These are phyloP conservation scores for Xylaria sp. DNA, from an alignment of 2,329 filamentous ascomycete genomes.

Conservation along the genomic window DNA sequence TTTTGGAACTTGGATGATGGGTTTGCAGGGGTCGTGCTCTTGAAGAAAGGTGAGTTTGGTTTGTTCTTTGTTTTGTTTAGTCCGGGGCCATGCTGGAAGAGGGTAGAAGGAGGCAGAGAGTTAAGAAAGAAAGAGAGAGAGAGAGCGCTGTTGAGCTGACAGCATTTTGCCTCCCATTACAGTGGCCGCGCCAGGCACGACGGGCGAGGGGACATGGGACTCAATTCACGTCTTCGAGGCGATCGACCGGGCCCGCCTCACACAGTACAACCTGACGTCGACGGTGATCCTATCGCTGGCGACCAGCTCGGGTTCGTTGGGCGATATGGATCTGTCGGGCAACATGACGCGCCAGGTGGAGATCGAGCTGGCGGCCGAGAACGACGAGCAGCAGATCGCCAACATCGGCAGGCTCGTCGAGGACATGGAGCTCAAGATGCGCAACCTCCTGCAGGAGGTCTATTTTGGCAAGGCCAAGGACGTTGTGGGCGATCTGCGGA, in stretches of 20 bases:
- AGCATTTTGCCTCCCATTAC: background rate
- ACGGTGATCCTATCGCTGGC: conserved; percentile 93
- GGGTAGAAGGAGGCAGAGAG: too few species aligned
- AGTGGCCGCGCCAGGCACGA: conserved; percentile 70
- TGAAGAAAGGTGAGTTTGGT: conserved; percentile 85
- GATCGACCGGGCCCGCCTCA: conserved; percentile 86
- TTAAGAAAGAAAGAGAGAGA: background rate
- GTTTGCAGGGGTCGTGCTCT: conserved; percentile 90
- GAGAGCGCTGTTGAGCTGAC: background rate
- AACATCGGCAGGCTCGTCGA: conserved; percentile 95
- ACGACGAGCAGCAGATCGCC: conserved; percentile 90
- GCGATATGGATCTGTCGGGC: conserved; percentile 88
- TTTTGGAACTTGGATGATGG: conserved; percentile 98
- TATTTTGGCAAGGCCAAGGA: conserved; percentile 99
- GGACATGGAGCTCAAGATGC: conserved; percentile 99
- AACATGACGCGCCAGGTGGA: conserved; percentile 99
- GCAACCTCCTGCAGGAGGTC: conserved; percentile 95
- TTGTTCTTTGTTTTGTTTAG: background rate
- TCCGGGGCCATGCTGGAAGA: background rate
- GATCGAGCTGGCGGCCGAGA: conserved; percentile 85
- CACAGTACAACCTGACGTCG: conserved; percentile 96
- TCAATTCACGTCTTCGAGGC: conserved; percentile 99
- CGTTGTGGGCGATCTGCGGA: conserved; percentile 92
- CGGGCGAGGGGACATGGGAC: conserved; percentile 87
- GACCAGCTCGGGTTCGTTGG: conserved; percentile 65